These are phyloP conservation scores for Trametes polyzona DNA, from an alignment of 1,284 basidiomycete species.

Conservation along the genomic window DNA sequence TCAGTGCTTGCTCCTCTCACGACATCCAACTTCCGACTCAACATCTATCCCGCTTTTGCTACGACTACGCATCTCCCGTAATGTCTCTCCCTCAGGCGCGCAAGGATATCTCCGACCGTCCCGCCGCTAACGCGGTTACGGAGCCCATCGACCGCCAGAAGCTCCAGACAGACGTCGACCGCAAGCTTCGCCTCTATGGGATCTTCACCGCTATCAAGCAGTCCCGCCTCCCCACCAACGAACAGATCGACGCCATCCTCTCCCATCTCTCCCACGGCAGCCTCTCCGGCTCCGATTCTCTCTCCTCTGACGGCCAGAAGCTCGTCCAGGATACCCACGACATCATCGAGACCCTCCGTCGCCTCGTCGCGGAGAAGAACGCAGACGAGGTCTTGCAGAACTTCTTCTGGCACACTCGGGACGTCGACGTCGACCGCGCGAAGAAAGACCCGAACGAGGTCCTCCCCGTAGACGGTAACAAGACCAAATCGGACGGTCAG, in stretches of 20 bases:
- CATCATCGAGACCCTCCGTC: conserved; percentile 70
- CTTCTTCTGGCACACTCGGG: conserved; percentile 78
- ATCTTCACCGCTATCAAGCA: conserved; percentile 79
- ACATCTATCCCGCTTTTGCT: too few species aligned
- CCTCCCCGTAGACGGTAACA: conserved; percentile 57
- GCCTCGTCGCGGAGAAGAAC: conserved; percentile 84
- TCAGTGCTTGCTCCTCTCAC: not conserved
- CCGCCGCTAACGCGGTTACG: conserved; percentile 53
- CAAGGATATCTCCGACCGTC: conserved; percentile 62
- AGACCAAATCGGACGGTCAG: conserved; percentile 62
- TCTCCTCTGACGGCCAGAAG: conserved; percentile 78
- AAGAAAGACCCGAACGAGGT: conserved; percentile 50
- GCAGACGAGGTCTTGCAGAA: conserved; percentile 88
- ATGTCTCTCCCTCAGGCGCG: conserved; percentile 68
- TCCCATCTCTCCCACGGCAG: conserved; percentile 68
- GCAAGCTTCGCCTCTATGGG: conserved; percentile 76
- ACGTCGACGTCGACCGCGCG: conserved; percentile 49
- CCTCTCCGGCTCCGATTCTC: conserved; percentile 63
- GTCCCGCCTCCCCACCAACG: conserved; percentile 80
- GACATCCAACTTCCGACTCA: conserved; percentile 2
- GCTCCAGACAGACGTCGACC: conserved; percentile 64
- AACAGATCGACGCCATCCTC: conserved; percentile 78
- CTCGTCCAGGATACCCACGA: conserved; percentile 77
- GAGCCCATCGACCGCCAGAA: conserved; percentile 56
- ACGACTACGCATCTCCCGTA: conserved; percentile 19